These are phyloP conservation scores for Alliaria petiolata DNA, from an alignment of 345 rosid genomes.

Conservation along the genomic window DNA sequence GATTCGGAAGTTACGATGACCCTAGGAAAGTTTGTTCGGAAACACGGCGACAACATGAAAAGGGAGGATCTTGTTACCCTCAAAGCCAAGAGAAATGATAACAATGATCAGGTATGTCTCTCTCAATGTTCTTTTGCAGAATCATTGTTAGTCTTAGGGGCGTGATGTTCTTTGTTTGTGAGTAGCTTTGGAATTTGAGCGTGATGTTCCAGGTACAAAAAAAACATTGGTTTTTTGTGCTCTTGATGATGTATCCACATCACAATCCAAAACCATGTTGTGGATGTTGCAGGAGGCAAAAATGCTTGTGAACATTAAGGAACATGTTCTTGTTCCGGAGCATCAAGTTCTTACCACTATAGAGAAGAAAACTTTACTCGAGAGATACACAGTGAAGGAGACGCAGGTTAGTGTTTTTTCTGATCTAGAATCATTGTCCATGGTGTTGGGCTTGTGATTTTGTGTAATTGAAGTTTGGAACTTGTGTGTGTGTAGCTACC, in stretches of 20 bases:
- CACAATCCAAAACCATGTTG: background rate
- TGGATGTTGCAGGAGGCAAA: slow-evolving; percentile 51
- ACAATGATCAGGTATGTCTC: slow-evolving; percentile 59
- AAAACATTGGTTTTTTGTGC: background rate
- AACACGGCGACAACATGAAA: slow-evolving; percentile 74
- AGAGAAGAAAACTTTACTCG: too few species aligned
- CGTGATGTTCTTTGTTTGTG: too few species aligned
- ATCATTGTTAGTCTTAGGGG: too few species aligned
- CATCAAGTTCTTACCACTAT: too few species aligned
- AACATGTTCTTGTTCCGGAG: slow-evolving; percentile 70
- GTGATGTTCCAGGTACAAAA: slow-evolving; percentile 55
- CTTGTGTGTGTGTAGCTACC: slow-evolving; percentile 42
- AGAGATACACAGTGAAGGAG: too few species aligned
- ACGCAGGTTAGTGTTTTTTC: slow-evolving; percentile 47
- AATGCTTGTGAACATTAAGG: slow-evolving; percentile 62
- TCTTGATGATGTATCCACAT: background rate
- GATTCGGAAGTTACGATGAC: slow-evolving; percentile 59
- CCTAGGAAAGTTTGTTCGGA: slow-evolving; percentile 47
- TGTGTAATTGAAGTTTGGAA: background rate
- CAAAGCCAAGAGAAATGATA: slow-evolving; percentile 50
- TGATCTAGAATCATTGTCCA: background rate
- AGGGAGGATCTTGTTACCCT: slow-evolving; percentile 82
- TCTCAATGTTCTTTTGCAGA: background rate
- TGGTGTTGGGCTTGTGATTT: too few species aligned
- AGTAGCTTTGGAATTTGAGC: background rate